Conservation (phyloP, 2,329 filamentous ascomycete species). For the Pleomassaria siparia region DNA sequence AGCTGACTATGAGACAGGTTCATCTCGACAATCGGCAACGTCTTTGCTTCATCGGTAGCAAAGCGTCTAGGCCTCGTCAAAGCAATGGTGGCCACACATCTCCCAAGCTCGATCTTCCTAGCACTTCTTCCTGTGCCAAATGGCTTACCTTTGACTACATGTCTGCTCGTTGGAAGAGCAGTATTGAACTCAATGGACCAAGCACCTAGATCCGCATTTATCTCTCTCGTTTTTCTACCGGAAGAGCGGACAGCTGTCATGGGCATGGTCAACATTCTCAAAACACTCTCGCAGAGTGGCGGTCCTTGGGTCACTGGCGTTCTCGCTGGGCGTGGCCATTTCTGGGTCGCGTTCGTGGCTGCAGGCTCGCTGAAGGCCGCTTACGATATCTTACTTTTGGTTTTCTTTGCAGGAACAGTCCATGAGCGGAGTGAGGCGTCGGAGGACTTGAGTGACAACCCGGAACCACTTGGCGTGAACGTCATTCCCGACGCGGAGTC, state of each 20-base stretch:
- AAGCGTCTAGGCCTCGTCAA: constrained; percentile 61
- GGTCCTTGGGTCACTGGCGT: constrained; percentile 41
- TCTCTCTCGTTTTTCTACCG: constrained; percentile 35
- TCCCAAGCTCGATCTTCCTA: constrained; percentile 40
- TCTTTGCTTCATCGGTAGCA: constrained; percentile 53
- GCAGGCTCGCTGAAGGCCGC: constrained; percentile 39
- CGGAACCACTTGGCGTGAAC: neutral
- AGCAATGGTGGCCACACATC: constrained; percentile 43
- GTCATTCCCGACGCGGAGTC: constrained; percentile 1
- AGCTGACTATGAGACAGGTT: constrained; percentile 18
- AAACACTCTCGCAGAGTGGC: constrained; percentile 37
- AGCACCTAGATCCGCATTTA: constrained; percentile 40
- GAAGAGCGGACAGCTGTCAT: constrained; percentile 43
- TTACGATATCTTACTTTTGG: constrained; percentile 41
- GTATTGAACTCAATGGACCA: constrained; percentile 43
- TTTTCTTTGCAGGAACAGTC: constrained; percentile 35
- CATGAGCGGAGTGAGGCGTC: constrained; percentile 7
- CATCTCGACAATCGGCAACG: constrained; percentile 32
- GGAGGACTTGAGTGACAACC: neutral
- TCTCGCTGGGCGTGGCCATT: constrained; percentile 32
- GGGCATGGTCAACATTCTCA: constrained; percentile 44
- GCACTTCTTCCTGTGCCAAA: constrained; percentile 31
- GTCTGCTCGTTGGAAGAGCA: constrained; percentile 33
- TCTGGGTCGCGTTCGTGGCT: constrained; percentile 44
- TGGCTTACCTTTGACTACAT: constrained; percentile 28